A percentile compares a stretch with the other conserved stretches of the same genome.
Evolutionary conservation across 495 filamentous ascomycete species (phyloP).

Genomic region (Achaetomiella virescens): DNA sequence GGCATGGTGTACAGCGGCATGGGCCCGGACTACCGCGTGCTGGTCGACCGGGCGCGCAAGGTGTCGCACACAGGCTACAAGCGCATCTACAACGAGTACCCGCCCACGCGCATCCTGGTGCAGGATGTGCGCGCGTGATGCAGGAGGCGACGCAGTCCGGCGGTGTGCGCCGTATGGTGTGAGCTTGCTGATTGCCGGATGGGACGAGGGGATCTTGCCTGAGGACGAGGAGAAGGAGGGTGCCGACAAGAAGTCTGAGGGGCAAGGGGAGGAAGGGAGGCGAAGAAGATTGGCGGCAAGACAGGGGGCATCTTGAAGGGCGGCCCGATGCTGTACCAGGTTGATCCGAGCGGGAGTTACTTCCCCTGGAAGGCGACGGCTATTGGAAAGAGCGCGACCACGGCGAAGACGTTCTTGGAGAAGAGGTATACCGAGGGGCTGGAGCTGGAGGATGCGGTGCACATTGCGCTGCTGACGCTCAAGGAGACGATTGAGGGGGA

Average conservation of each 20-base stretch:
- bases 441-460: conserved; percentile 96
- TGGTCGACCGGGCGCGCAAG: conserved; percentile 96
- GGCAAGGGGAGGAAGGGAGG: conserved; percentile 46
- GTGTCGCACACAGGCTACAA: conserved; percentile 99
- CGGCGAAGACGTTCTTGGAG: conserved; percentile 96
- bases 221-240: conserved; percentile 54
- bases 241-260: conserved; percentile 37
- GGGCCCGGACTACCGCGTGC: conserved; percentile 95
- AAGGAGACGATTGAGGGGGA: conserved; percentile 99
- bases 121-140: conserved; percentile 98
- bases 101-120: conserved; percentile 94
- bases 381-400: conserved; percentile 96
- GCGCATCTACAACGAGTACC: conserved; percentile 99
- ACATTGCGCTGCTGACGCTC: conserved; percentile 93
- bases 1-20: conserved; percentile 99
- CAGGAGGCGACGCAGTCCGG: conserved; percentile 98
- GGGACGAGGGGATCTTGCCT: conserved; percentile 93
- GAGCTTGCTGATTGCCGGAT: conserved; percentile 88
- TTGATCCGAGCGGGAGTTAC: conserved; percentile 93
- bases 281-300: conserved; percentile 68
- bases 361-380: conserved; percentile 99
- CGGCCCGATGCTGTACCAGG: conserved; percentile 95
- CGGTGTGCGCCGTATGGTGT: conserved; percentile 99
- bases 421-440: conserved; percentile 96
- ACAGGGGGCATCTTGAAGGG: conserved; percentile 94